A percentile compares a stretch with the other conserved stretches of the same genome.
phyloP scores from a whole-genome alignment of 2,329 filamentous ascomycete genomes.

The Hysterium pulicare region DNA sequence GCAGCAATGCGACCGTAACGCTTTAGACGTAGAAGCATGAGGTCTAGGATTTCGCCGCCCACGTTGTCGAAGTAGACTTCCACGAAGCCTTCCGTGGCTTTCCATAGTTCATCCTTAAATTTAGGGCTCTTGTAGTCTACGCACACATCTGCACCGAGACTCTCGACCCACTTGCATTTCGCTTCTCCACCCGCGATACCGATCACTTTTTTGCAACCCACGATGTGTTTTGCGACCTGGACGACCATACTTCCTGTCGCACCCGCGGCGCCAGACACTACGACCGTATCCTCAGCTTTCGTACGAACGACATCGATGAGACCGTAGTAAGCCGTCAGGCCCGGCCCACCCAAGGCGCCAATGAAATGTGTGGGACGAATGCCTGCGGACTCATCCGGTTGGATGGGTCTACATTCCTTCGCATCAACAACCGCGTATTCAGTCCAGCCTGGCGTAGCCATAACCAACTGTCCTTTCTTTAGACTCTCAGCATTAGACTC shows the following conservation, averaged over 20 bases:
- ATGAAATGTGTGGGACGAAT: constrained; percentile 45
- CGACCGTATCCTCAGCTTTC: constrained; percentile 66
- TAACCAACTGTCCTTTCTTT: constrained; percentile 57
- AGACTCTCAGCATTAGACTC: constrained; percentile 54
- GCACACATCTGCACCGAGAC: constrained; percentile 52
- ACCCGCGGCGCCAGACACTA: constrained; percentile 74
- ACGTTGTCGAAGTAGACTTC: constrained; percentile 54
- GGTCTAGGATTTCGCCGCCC: constrained; percentile 47
- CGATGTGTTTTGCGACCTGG: constrained; percentile 52
- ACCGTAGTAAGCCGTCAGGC: constrained; percentile 73
- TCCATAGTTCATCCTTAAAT: constrained; percentile 47
- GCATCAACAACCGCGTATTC: constrained; percentile 57
- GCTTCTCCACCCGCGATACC: constrained; percentile 52
- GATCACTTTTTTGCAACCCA: constrained; percentile 48
- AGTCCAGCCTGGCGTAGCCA: constrained; percentile 57
- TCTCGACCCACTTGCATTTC: constrained; percentile 52
- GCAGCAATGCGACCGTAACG: constrained; percentile 40
- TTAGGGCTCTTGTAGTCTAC: constrained; percentile 52
- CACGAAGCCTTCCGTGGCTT: constrained; percentile 49
- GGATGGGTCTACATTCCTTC: constrained; percentile 26
- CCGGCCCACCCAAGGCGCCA: constrained; percentile 47
- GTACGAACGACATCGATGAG: constrained; percentile 65
- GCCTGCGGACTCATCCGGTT: constrained; percentile 29
- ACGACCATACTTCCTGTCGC: constrained; percentile 71
- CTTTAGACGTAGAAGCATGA: constrained; percentile 44